Percentiles rank a stretch among this genome's conserved stretches.
These are phyloP conservation scores for Mastigamoeba balamuthi DNA, from an alignment of 78 protist species.

Conservation along the genomic window DNA sequence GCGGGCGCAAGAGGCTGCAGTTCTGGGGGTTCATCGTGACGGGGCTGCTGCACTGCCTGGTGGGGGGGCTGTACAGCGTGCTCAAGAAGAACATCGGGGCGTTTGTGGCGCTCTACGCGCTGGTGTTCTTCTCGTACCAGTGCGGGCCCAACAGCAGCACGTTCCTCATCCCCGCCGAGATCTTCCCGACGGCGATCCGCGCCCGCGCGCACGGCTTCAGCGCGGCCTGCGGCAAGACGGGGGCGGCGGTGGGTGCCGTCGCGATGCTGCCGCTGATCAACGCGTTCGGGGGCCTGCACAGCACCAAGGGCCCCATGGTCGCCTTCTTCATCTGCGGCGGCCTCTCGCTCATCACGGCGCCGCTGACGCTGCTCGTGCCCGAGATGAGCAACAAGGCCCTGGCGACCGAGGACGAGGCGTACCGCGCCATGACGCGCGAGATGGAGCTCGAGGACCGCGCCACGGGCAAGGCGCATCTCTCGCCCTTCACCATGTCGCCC, in stretches of 20 bases:
- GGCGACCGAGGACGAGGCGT: too few species aligned
- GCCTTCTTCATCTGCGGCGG: too few species aligned
- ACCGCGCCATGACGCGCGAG: too few species aligned
- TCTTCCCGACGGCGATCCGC: slow-evolving; percentile 58
- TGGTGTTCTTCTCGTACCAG: slow-evolving; percentile 72
- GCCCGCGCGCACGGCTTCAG: slow-evolving; percentile 12
- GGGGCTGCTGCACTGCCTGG: slow-evolving; percentile 13
- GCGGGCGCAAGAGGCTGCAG: slow-evolving; percentile 36
- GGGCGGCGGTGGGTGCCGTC: slow-evolving; percentile 71
- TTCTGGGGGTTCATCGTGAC: slow-evolving; percentile 29
- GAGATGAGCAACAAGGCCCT: too few species aligned
- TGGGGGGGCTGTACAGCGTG: slow-evolving; percentile 14
- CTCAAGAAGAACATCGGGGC: slow-evolving; percentile 6
- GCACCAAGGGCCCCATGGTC: too few species aligned
- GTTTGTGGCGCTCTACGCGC: slow-evolving; percentile 58
- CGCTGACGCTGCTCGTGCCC: too few species aligned
- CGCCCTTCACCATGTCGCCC: too few species aligned
- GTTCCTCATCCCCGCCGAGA: slow-evolving; percentile 65
- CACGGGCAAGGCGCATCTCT: too few species aligned
- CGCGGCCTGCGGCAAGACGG: slow-evolving; percentile 74
- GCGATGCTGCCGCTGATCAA: slow-evolving; percentile 19
- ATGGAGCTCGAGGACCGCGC: too few species aligned
- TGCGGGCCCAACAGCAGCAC: slow-evolving; percentile 84
- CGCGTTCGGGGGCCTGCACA: too few species aligned
- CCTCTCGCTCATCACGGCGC: too few species aligned